These are phyloP conservation scores for Suillus brevipes DNA, from an alignment of 768 basidiomycete genomes.

Conservation along the genomic window DNA sequence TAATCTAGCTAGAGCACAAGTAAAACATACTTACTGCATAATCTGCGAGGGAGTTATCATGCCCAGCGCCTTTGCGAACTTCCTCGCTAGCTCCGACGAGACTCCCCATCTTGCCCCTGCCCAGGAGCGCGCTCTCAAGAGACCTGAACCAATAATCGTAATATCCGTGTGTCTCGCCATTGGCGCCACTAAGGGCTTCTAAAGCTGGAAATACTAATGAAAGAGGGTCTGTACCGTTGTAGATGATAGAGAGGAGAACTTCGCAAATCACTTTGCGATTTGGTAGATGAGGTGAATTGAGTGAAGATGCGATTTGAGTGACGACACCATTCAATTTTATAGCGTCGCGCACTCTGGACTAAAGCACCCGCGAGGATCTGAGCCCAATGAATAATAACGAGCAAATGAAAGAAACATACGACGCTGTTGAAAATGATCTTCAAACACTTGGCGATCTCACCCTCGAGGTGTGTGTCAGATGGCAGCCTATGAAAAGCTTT, in stretches of 20 bases:
- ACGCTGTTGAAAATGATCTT: constrained; percentile 74
- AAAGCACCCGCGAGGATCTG: constrained; percentile 15
- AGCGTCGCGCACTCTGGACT: constrained; percentile 73
- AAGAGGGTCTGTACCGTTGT: constrained; percentile 62
- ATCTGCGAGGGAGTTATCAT: constrained; percentile 73
- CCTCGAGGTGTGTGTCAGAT: constrained; percentile 71
- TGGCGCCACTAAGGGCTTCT: constrained; percentile 67
- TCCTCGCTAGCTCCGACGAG: constrained; percentile 94
- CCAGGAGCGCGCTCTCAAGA: constrained; percentile 71
- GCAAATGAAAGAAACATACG: constrained; percentile 35
- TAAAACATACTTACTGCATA: constrained; percentile 66
- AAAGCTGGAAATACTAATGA: constrained; percentile 74
- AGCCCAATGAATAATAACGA: not conserved
- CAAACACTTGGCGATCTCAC: constrained; percentile 87
- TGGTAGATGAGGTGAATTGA: constrained; percentile 78
- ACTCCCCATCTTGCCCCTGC: constrained; percentile 93
- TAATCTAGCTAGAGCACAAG: not conserved
- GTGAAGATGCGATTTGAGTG: constrained; percentile 75
- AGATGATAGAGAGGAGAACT: constrained; percentile 70
- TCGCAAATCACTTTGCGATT: constrained; percentile 81
- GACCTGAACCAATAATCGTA: constrained; percentile 92
- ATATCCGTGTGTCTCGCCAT: constrained; percentile 55
- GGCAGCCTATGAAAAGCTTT: constrained; percentile 25
- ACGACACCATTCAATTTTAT: constrained; percentile 72
- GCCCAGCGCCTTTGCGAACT: constrained; percentile 63